These are phyloP conservation scores for Trypanosoma avium DNA, from an alignment of 208 protist species.

Conservation along the genomic window DNA sequence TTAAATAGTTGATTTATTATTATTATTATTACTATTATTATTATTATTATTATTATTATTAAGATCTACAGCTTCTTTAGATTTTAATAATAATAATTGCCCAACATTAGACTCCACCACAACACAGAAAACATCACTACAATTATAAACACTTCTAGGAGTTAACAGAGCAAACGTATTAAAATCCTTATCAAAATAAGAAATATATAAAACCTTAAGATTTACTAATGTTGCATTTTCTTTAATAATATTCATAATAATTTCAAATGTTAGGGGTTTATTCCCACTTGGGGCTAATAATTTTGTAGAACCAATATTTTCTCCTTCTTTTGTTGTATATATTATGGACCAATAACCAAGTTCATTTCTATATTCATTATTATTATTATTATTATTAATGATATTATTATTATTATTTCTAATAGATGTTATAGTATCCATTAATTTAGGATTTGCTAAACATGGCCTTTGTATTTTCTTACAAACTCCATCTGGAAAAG, in stretches of 20 bases:
- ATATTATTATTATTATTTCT: background rate
- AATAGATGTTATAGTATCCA: conserved; percentile 4
- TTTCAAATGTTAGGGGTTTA: conserved; percentile 3
- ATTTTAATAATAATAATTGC: too few relatives aligned
- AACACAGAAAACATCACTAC: conserved; percentile 7
- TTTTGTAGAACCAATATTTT: background rate
- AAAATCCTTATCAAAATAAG: conserved; percentile 27
- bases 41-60: too few relatives aligned
- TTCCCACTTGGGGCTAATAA: conserved; percentile 1
- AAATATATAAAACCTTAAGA: conserved; percentile 12
- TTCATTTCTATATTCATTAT: too few relatives aligned
- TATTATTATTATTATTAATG: too few relatives aligned
- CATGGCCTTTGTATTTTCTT: background rate
- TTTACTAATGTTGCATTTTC: conserved; percentile 6
- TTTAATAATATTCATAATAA: conserved; percentile 13
- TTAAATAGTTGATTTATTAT: too few relatives aligned
- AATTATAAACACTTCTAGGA: conserved; percentile 5
- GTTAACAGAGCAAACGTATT: conserved; percentile 22
- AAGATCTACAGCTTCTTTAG: too few relatives aligned
- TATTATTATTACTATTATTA: too few relatives aligned
- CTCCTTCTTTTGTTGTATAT: conserved; percentile 2
- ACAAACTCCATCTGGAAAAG: conserved; percentile 26
- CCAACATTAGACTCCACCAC: background rate
- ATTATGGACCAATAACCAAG: conserved; percentile 20
- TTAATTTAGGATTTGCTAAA: conserved; percentile 10